phyloP scores from a whole-genome alignment of 805 yeast species.

The Lipomyces chichibuensis region DNA sequence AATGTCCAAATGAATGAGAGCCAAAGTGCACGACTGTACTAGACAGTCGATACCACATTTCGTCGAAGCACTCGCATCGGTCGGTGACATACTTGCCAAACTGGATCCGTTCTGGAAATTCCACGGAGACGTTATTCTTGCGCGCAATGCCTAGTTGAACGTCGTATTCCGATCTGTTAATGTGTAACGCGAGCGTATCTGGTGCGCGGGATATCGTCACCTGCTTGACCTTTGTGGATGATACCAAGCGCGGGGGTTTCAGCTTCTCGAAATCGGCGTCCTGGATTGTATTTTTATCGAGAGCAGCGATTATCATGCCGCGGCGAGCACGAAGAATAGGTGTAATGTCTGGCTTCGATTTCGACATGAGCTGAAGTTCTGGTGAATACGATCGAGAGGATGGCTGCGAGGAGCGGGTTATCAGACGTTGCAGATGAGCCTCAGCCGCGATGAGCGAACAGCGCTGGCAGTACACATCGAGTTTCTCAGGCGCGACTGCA shows the following conservation, averaged over 20 bases:
- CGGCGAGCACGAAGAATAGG: slow-evolving; percentile 52
- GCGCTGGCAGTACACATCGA: slow-evolving; percentile 91
- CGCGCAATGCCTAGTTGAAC: slow-evolving; percentile 78
- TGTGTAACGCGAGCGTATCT: slow-evolving; percentile 78
- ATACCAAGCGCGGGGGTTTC: slow-evolving; percentile 60
- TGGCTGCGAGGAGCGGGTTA: slow-evolving; percentile 5
- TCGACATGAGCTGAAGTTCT: background rate
- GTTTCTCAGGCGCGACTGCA: slow-evolving; percentile 78
- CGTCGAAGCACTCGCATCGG: background rate
- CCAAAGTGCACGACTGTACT: slow-evolving; percentile 93
- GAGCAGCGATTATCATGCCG: slow-evolving; percentile 53
- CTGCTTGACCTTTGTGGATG: slow-evolving; percentile 80
- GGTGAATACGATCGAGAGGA: background rate
- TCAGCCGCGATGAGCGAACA: slow-evolving; percentile 64
- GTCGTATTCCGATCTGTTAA: slow-evolving; percentile 91
- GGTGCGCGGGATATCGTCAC: slow-evolving; percentile 80
- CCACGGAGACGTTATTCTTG: slow-evolving; percentile 81
- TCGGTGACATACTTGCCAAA: slow-evolving; percentile 40
- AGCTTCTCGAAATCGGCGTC: slow-evolving; percentile 76
- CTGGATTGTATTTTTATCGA: slow-evolving; percentile 66
- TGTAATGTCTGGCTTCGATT: background rate
- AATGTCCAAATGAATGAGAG: slow-evolving; percentile 94
- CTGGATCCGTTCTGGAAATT: slow-evolving; percentile 71
- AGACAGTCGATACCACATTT: slow-evolving; percentile 63
- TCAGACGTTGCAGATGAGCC: slow-evolving; percentile 38